phyloP scores from a whole-genome alignment of 495 filamentous ascomycete species.

The Chaetomium cochliodes region DNA sequence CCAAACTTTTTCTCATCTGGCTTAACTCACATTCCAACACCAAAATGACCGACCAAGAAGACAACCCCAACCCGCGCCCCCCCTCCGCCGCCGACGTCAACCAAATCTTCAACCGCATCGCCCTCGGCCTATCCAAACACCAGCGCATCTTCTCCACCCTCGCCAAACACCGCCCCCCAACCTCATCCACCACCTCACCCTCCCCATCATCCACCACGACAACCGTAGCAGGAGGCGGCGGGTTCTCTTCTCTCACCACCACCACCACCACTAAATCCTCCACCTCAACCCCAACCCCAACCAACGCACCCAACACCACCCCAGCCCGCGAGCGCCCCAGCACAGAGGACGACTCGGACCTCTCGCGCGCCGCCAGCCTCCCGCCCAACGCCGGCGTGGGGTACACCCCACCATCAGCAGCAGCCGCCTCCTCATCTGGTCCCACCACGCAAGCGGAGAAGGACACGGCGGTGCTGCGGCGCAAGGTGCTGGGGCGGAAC shows the following conservation, averaged over 20 bases:
- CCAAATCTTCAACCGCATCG: constrained; percentile 41
- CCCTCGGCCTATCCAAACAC: constrained; percentile 24
- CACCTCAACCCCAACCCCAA: constrained; percentile 1
- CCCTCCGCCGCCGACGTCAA: constrained; percentile 37
- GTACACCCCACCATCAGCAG: constrained; percentile 16
- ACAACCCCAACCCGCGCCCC: constrained; percentile 12
- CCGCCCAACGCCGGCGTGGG: constrained; percentile 45
- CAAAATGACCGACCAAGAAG: constrained; percentile 7
- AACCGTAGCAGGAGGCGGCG: constrained; percentile 7
- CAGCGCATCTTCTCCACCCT: constrained; percentile 19
- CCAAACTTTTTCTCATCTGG: no score
- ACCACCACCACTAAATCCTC: not conserved
- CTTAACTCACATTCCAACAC: not conserved
- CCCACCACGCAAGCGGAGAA: constrained; percentile 13
- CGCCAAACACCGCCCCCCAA: constrained; percentile 18
- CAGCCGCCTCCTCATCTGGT: no score
- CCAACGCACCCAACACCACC: not conserved
- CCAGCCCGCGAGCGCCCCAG: not conserved
- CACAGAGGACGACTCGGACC: constrained; percentile 35
- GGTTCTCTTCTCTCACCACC: constrained; percentile 26
- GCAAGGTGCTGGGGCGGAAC: constrained; percentile 34
- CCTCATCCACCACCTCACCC: constrained; percentile 18
- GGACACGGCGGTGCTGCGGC: constrained; percentile 32
- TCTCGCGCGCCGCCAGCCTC: constrained; percentile 11
- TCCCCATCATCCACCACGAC: not conserved